Evolutionary conservation across 2,329 filamentous ascomycete genomes (phyloP), one percentile per base, ranked within the genome.

Genomic region (Sodiomyces alkalinus): DNA sequence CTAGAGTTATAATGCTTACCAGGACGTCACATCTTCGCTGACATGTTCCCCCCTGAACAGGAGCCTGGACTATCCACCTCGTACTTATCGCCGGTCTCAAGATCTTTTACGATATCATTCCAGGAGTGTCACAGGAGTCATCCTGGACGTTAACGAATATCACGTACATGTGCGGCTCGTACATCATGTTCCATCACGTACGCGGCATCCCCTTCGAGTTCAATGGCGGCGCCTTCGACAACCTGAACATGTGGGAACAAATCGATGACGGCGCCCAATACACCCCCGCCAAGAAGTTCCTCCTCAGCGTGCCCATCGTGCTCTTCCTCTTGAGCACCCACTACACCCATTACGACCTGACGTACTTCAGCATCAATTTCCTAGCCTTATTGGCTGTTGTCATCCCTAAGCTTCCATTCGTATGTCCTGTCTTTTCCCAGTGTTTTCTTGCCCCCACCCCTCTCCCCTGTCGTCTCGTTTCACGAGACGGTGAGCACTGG

Each of bases 191-290:
- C 59, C 90, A 98, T 59, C 93, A 83, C 66, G 90, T 98, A 42
- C 83, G 87, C 49, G 90, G 90, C 43, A 83, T 96, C 26, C 90
- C 90, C 5, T 98, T 98, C 50, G 90, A 98, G 55, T 98, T 98
- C 68, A 98, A 98, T 51, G 79, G 82, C 32, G 90, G 90, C 34
- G 90, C 90, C 43, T 98, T 96, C 56, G 90, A 98, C 65, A 96
- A 98, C 55, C 68, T 98, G 48, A 98, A 96, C 62, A 96, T 98
- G 90, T 98, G 90, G 90, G 90, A 98, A 62, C 90, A 98, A 60
- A 98, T 98, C 53, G 90, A 98, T 62, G 92, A 96, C 47, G 90
- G 90, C 26, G 90, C 90, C 44, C 90, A 98, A 55, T 98, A 96
- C 61, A 98, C 90, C 1, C 90, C 90, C 4, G 82, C 90, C 40